Percentiles rank a stretch among this genome's conserved stretches.
phyloP scores from a whole-genome alignment of 2,329 filamentous ascomycete genomes.

The Fusarium coffeatum region DNA sequence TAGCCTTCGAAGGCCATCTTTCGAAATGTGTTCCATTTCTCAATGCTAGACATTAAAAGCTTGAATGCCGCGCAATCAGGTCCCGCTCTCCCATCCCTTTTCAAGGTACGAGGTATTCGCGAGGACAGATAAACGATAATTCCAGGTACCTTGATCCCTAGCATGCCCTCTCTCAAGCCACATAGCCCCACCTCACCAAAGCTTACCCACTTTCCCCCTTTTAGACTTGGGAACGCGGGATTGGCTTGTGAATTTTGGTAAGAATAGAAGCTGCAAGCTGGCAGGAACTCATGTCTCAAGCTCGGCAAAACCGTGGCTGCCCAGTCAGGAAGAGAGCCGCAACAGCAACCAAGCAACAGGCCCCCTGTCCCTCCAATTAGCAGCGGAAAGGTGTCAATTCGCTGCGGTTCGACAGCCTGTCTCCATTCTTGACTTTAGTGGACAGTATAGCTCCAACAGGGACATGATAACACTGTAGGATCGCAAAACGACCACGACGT shows the following conservation, averaged over 20 bases:
- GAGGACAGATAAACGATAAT: constrained; percentile 40
- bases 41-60: constrained; percentile 14
- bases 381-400: constrained; percentile 50
- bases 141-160: constrained; percentile 16
- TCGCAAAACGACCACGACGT: constrained; percentile 29
- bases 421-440: constrained; percentile 18
- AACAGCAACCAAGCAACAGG: constrained; percentile 7
- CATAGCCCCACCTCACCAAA: neutral
- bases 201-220: constrained; percentile 35
- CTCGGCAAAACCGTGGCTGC: constrained; percentile 44
- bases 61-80: constrained; percentile 36
- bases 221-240: constrained; percentile 28
- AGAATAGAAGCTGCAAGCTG: constrained; percentile 30
- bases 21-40: constrained; percentile 1
- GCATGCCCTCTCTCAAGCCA: constrained; percentile 33
- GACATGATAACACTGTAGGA: constrained; percentile 27
- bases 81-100: constrained; percentile 42
- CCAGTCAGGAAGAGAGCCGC: constrained; percentile 16
- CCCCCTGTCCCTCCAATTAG: constrained; percentile 25
- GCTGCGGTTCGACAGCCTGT: constrained; percentile 29
- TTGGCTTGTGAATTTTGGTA: constrained; percentile 36
- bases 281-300: constrained; percentile 23
- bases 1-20: too few species aligned
- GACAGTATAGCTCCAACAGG: constrained; percentile 36
- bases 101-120: constrained; percentile 24